Evolutionary conservation across 768 basidiomycete genomes (phyloP).

Genomic region (Pleurotus citrinopileatus): DNA sequence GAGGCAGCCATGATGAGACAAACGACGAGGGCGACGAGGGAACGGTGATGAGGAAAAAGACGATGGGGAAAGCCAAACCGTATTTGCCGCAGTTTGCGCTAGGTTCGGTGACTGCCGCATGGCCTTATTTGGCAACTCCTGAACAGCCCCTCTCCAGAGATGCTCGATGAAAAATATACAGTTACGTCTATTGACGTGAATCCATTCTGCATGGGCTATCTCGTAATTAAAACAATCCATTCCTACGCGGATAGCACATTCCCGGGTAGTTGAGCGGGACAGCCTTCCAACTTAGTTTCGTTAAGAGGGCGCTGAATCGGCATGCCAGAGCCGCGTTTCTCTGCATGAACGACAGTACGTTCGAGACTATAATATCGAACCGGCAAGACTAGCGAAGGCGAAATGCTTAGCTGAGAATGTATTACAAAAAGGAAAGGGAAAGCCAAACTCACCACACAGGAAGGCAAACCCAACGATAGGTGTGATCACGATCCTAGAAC

Average conservation of each 20-base stretch:
- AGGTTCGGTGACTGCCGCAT: constrained; percentile 1
- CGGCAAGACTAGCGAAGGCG: not conserved
- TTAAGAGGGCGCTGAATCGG: no score
- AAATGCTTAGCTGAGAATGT: no score
- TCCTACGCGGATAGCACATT: no score
- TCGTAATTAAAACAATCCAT: no score
- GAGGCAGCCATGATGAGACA: constrained; percentile 40
- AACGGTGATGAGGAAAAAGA: constrained; percentile 21
- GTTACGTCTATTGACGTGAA: no score
- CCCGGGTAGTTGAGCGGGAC: no score
- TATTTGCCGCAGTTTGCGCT: constrained; percentile 4
- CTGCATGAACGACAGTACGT: not conserved
- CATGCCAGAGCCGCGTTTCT: no score
- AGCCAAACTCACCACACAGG: not conserved
- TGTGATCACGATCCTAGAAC: not conserved
- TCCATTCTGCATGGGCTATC: no score
- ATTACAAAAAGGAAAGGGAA: not conserved
- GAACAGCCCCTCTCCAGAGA: not conserved
- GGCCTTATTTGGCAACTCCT: not conserved
- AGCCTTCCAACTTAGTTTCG: no score
- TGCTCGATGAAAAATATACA: no score
- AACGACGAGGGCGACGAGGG: constrained; percentile 20
- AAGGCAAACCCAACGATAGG: not conserved
- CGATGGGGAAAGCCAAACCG: constrained; percentile 1
- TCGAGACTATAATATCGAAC: not conserved